Evolutionary conservation across 2,329 filamentous ascomycete genomes (phyloP), one percentile per base, ranked within the genome.

Genomic region (Bipolaris bicolor): DNA sequence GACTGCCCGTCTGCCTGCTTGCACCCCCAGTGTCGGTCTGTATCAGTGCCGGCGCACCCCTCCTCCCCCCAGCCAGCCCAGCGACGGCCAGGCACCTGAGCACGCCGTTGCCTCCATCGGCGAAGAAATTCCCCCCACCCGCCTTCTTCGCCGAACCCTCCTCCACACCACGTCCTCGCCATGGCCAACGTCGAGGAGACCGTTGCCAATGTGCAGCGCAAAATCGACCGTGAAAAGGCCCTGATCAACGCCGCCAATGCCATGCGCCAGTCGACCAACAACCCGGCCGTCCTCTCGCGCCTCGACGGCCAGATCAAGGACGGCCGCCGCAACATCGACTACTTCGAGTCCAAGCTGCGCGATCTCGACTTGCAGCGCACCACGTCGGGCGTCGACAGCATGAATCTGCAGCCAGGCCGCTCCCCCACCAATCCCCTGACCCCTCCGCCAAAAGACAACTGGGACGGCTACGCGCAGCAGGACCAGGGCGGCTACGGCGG

Each of bases 141-240:
- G 64, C 62, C 55, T 66, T 68, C 65, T 65, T 66, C 64, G 63
- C 64, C 64, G 59, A 53, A 48, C 20, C 37, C 46, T 44, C 36
- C 34, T 54, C 29, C 58, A 39, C 37, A 7, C 41, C 47, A 52
- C 55, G 11, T 24, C 49, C 40, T 62, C 65, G 74, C 76, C 74
- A 87, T 87, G 83, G 62, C 67, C 81, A 82, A 81, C 74, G 81
- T 85, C 76, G 84, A 88, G 73, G 83, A 86, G 67, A 82, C 86
- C 64, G 84, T 88, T 79, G 87, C 87, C 79, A 90, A 92, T 78
- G 92, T 99, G 81, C 88, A 90, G 81, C 90, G 89, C 82, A 98
- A 99, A 89, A 98, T 99, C 79, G 92, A 97, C 83, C 89, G 94
- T 77, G 95, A 99, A 81, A 94, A 93, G 84, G 90, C 90, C 71